Conservation (phyloP, 2,329 filamentous ascomycete species). For the Colletotrichum spaethianum region DNA sequence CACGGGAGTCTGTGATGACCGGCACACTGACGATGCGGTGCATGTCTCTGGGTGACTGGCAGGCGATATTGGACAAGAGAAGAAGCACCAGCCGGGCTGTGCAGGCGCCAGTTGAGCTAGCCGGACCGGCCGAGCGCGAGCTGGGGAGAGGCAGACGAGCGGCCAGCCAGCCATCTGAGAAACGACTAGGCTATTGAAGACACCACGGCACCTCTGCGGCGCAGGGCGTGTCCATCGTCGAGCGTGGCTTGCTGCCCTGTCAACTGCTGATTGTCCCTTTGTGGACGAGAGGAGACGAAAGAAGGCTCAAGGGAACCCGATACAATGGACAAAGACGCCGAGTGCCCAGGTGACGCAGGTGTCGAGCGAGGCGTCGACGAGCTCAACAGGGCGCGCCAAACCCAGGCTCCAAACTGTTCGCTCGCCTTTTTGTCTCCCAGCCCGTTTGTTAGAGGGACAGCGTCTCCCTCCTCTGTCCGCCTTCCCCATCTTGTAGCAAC, state of each 20-base stretch:
- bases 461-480: not conserved
- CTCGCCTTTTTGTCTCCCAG: not conserved
- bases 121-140: constrained; percentile 21
- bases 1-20: constrained; percentile 10
- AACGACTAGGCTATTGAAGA: constrained; percentile 19
- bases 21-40: not conserved
- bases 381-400: constrained; percentile 4
- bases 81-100: constrained; percentile 14
- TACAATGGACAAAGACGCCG: constrained; percentile 1
- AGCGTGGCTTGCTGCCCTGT: constrained; percentile 18
- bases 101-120: constrained; percentile 13
- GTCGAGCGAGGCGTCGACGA: constrained; percentile 9
- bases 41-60: constrained; percentile 7
- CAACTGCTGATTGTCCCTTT: constrained; percentile 7
- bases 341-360: constrained; percentile 3
- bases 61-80: not conserved
- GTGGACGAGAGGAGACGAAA: not conserved
- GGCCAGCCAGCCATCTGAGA: constrained; percentile 8
- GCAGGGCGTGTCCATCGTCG: not conserved
- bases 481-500: not conserved
- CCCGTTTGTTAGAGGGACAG: not conserved
- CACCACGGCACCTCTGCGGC: constrained; percentile 17
- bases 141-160: not conserved
- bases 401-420: not conserved
- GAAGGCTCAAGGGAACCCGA: not conserved